Base-by-base conservation (phyloP, 306 rosid genomes). In the Crotalaria pallida region DNA sequence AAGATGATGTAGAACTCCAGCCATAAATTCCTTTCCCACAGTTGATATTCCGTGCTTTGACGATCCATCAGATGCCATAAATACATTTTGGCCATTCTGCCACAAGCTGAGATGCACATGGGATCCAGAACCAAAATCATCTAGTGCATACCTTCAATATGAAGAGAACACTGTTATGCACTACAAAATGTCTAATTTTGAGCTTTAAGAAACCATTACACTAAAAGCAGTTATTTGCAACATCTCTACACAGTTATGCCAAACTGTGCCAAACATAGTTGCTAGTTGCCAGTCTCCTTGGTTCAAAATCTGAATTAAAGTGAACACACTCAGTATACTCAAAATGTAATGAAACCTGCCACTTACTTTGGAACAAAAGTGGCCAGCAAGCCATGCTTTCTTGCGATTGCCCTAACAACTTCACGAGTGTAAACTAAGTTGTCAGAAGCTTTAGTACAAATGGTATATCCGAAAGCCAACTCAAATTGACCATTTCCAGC, bases 321-420 rank as follows among this genome's bases (percentile, higher is more conserved):
- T 38, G 3, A 58, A 71, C 43, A 55, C 53, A 69, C 19, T 38
- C 5, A 33, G 33, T 60, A 27, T 16, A 26, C 36, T 61, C 49
- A 70, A 77, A 65, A 53, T 11, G 15, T 3, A 21, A 12, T 18
- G 64, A 70, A 58, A 9, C 26, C 10, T 1, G 68, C 36, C 23
- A 75, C 98, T 76, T 88, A 93, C 98, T 93, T 93, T 7, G 98
- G 98, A 79, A 90, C 41, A 79, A 90, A 93, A 63, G 98, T 90
- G 40, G 96, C 98, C 67, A 88, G 78, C 80, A 93, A 67, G 49
- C 90, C 94, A 47, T 82, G 88, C 62, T 90, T 93, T 82, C 97
- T 90, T 29, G 97, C 92, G 3, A 83, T 75, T 29, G 92, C 86
- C 75, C 85, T 82, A n/a, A 90, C 80, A 69, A 77, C 87, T 84